Evolutionary conservation across 108 stramenopile genomes (phyloP).

Genomic region (Discostella stelligeroides): DNA sequence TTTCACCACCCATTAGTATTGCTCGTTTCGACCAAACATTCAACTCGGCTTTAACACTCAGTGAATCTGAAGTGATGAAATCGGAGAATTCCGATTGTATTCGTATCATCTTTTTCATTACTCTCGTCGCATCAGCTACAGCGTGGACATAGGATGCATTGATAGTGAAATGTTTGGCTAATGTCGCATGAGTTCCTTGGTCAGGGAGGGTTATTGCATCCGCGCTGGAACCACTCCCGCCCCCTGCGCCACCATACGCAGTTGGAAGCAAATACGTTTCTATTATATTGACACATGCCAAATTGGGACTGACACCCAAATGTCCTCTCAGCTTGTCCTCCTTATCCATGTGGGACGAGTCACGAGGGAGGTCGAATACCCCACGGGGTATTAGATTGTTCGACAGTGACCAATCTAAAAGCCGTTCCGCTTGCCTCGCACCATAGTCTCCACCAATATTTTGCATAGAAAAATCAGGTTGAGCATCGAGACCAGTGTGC

Average conservation of each 20-base stretch:
- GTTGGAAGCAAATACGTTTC: conserved; percentile 43
- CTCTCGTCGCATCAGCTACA: conserved; percentile 38
- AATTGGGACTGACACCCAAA: conserved; percentile 26
- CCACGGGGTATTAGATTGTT: conserved; percentile 28
- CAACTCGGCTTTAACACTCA: conserved; percentile 40
- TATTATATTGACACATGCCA: conserved; percentile 34
- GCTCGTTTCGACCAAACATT: conserved; percentile 45
- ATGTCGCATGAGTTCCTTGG: conserved; percentile 23
- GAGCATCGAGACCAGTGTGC: too few relatives aligned
- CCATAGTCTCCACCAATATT: conserved; percentile 26
- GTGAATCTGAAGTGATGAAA: conserved; percentile 30
- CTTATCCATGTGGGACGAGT: conserved; percentile 5
- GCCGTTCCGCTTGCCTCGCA: conserved; percentile 37
- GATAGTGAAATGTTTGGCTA: conserved; percentile 33
- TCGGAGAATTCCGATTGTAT: conserved; percentile 30
- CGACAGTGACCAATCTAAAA: conserved; percentile 41
- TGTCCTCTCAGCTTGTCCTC: conserved; percentile 1
- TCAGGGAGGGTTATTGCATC: background rate
- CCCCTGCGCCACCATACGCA: conserved; percentile 32
- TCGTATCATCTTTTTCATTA: conserved; percentile 40
- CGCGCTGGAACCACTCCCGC: conserved; percentile 9
- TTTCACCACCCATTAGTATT: conserved; percentile 17
- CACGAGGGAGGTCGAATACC: conserved; percentile 28
- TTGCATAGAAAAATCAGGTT: conserved; percentile 4
- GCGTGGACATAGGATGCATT: conserved; percentile 30